Conservation (phyloP, 2,329 filamentous ascomycete species). For the Seiridium cupressi region DNA sequence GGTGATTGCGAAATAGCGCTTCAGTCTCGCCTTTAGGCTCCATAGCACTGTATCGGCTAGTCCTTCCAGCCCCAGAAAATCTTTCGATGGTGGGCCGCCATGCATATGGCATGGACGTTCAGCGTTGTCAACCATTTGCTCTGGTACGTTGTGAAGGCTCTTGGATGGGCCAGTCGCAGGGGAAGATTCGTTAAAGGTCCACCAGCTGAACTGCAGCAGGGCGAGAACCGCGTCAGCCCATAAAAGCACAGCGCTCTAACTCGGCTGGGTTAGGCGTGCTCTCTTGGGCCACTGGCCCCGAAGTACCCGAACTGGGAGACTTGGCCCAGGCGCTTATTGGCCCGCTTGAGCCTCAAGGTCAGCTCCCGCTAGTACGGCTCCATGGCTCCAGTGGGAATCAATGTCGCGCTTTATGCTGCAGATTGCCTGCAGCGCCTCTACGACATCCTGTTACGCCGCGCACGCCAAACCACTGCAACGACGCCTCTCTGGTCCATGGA, state of each 20-base stretch:
- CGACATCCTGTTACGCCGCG: neutral
- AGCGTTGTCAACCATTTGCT: too few species aligned
- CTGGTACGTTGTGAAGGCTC: neutral
- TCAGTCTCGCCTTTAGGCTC: neutral
- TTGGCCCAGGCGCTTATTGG: neutral
- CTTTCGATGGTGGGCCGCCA: neutral
- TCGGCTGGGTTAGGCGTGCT: too few species aligned
- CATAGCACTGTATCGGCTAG: neutral
- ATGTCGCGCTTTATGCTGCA: neutral
- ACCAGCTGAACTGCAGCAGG: neutral
- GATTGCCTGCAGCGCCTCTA: neutral
- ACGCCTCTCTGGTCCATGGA: neutral
- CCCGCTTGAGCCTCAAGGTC: constrained; percentile 5
- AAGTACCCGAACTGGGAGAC: neutral
- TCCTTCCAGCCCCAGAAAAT: neutral
- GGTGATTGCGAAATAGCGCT: neutral
- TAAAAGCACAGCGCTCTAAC: too few species aligned
- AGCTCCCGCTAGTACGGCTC: constrained; percentile 3
- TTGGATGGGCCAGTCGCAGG: neutral
- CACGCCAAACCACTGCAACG: neutral
- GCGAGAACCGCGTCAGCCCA: neutral
- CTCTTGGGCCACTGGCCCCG: too few species aligned
- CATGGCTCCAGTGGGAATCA: neutral
- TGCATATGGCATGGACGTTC: neutral
- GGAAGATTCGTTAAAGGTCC: neutral